Evolutionary conservation across 148 eudicot species (phyloP).

Genomic region (Rhododendron griersonianum): DNA sequence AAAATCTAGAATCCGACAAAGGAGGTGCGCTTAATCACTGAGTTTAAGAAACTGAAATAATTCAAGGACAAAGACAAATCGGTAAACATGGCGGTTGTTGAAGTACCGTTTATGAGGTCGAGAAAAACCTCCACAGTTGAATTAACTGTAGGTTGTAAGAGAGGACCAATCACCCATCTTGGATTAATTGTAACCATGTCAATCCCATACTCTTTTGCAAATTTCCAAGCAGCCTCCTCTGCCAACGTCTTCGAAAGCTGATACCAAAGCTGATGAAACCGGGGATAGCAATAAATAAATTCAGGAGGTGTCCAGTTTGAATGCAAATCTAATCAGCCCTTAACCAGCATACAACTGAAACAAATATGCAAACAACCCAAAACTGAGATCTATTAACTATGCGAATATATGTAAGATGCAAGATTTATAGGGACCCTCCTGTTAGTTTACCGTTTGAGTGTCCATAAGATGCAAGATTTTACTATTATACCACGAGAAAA

Average conservation of each 20-base stretch:
- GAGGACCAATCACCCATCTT: slow-evolving; percentile 41
- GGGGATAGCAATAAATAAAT: background rate
- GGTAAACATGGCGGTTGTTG: background rate
- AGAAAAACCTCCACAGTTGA: slow-evolving; percentile 11
- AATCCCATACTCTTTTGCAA: slow-evolving; percentile 30
- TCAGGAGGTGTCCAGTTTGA: background rate
- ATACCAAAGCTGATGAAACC: slow-evolving; percentile 26
- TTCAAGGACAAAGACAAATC: background rate
- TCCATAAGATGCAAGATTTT: background rate
- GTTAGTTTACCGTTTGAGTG: too few relatives aligned
- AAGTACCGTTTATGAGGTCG: slow-evolving; percentile 31
- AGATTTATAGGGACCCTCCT: too few relatives aligned
- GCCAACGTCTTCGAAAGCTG: slow-evolving; percentile 40
- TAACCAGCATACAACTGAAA: background rate
- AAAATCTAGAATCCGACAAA: background rate
- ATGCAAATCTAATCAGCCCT: background rate
- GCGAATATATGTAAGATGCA: too few relatives aligned
- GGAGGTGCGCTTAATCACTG: background rate
- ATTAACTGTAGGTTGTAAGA: slow-evolving; percentile 33
- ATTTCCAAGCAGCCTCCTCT: slow-evolving; percentile 47
- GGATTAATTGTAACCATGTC: slow-evolving; percentile 37
- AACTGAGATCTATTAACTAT: background rate
- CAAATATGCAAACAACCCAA: background rate
- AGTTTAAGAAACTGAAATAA: background rate
- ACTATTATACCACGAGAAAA: background rate